phyloP scores from a whole-genome alignment of 208 protist species.

The Leishmania guyanensis region DNA sequence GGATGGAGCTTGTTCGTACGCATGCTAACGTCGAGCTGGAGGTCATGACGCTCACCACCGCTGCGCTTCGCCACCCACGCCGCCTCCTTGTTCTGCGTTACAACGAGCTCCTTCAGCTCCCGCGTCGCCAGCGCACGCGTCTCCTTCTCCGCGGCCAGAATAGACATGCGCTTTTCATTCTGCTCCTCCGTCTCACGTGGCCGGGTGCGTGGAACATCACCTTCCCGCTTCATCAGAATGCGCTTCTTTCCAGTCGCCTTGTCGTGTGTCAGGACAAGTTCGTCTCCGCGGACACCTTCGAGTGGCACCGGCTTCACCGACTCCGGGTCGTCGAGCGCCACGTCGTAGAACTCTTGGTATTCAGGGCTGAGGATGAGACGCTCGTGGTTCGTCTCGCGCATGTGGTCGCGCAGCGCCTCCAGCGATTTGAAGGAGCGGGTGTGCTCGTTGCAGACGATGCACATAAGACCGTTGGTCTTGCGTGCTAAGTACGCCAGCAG shows the following conservation, averaged over 20 bases:
- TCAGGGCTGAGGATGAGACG: conserved; percentile 74
- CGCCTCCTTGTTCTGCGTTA: conserved; percentile 48
- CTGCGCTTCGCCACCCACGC: conserved; percentile 44
- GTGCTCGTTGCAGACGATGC: conserved; percentile 87
- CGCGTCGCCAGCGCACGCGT: conserved; percentile 52
- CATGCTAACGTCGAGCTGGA: conserved; percentile 71
- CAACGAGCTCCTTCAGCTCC: conserved; percentile 71
- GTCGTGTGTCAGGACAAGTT: conserved; percentile 43
- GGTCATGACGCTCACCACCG: conserved; percentile 48
- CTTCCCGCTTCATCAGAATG: conserved; percentile 62
- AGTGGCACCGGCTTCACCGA: conserved; percentile 41
- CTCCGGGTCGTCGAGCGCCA: conserved; percentile 64
- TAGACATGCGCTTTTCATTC: conserved; percentile 53
- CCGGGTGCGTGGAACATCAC: conserved; percentile 65
- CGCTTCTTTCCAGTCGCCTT: conserved; percentile 33
- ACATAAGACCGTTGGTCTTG: conserved; percentile 88
- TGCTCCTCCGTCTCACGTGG: conserved; percentile 65
- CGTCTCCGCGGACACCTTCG: conserved; percentile 45
- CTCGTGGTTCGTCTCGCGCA: conserved; percentile 84
- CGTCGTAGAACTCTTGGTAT: conserved; percentile 87
- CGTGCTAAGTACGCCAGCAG: conserved; percentile 82
- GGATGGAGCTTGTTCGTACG: conserved; percentile 86
- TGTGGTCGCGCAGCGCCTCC: conserved; percentile 84
- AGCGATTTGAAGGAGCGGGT: conserved; percentile 72
- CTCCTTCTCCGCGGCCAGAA: conserved; percentile 61